A percentile compares a stretch with the other conserved stretches of the same genome.
Evolutionary conservation across 306 rosid genomes (phyloP).

Genomic region (Quercus agrifolia): DNA sequence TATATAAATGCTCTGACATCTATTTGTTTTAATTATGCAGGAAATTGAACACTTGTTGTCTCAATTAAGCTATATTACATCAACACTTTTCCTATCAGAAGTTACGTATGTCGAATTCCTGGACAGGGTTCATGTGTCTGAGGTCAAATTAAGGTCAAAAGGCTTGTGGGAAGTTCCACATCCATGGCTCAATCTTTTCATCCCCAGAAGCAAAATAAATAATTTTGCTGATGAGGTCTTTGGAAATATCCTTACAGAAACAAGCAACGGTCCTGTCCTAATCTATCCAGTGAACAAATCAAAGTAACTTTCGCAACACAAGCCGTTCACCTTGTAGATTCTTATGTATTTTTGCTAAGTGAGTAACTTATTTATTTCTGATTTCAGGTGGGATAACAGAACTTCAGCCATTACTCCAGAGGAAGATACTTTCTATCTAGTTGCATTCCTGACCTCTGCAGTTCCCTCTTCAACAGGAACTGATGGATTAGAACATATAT

Average conservation of each 20-base stretch:
- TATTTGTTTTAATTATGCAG: constrained; percentile 40
- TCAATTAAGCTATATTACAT: constrained; percentile 56
- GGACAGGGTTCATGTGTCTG: constrained; percentile 90
- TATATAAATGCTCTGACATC: not conserved
- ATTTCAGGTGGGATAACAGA: constrained; percentile 91
- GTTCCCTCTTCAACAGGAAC: constrained; percentile 71
- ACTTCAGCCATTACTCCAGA: constrained; percentile 72
- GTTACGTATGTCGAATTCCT: constrained; percentile 72
- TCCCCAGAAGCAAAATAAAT: constrained; percentile 81
- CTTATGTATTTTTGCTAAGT: not conserved
- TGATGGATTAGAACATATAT: constrained; percentile 74
- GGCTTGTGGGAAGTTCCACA: constrained; percentile 97
- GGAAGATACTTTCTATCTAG: constrained; percentile 79
- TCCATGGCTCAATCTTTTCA: constrained; percentile 96
- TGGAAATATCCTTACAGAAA: constrained; percentile 70
- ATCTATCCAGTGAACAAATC: constrained; percentile 91
- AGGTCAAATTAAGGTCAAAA: constrained; percentile 77
- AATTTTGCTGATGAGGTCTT: constrained; percentile 71
- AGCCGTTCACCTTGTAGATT: not conserved
- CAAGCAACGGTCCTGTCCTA: constrained; percentile 84
- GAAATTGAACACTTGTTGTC: constrained; percentile 51
- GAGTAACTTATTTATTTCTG: constrained; percentile 13
- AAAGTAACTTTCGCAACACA: constrained; percentile 34
- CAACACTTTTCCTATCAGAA: constrained; percentile 80
- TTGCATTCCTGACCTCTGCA: constrained; percentile 88